Percentiles rank a stretch among this genome's conserved stretches.
phyloP scores from a whole-genome alignment of 164 flowering plant species.

The Santalum album region DNA sequence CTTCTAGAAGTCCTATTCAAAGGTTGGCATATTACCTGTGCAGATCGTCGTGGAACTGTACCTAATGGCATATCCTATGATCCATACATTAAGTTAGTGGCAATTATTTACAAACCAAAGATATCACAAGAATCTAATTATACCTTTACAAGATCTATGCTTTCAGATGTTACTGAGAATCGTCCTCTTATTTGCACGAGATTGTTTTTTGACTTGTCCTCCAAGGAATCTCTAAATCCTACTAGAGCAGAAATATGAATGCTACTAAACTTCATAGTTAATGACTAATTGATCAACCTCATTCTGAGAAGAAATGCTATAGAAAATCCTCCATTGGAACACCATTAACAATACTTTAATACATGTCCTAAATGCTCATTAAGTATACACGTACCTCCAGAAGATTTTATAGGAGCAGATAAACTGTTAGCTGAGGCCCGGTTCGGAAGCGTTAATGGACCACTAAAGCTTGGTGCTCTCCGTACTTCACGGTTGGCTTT shows the following conservation, averaged over 20 bases:
- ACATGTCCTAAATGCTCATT: neutral
- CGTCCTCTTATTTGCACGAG: constrained; percentile 94
- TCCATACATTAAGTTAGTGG: constrained; percentile 28
- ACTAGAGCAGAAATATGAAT: neutral
- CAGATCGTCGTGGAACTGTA: constrained; percentile 52
- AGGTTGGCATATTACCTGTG: constrained; percentile 42
- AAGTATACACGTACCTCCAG: constrained; percentile 54
- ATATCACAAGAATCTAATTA: constrained; percentile 6
- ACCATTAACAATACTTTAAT: no score
- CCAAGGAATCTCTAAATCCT: constrained; percentile 85
- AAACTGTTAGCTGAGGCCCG: constrained; percentile 96
- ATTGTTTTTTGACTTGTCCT: constrained; percentile 81
- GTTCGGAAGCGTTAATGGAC: constrained; percentile 90
- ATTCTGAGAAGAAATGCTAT: neutral
- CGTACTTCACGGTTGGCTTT: constrained; percentile 39
- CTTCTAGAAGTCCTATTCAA: constrained; percentile 1
- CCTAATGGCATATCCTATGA: constrained; percentile 68
- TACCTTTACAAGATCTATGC: constrained; percentile 88
- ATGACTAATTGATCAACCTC: neutral
- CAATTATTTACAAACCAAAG: constrained; percentile 5
- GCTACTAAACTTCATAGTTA: neutral
- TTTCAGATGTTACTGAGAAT: constrained; percentile 97
- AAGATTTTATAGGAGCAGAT: constrained; percentile 93
- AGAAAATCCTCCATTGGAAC: neutral
- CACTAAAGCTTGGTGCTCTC: constrained; percentile 77